These are phyloP conservation scores for Rhododendron mucronatum DNA, from an alignment of 148 eudicot species.

Conservation along the genomic window DNA sequence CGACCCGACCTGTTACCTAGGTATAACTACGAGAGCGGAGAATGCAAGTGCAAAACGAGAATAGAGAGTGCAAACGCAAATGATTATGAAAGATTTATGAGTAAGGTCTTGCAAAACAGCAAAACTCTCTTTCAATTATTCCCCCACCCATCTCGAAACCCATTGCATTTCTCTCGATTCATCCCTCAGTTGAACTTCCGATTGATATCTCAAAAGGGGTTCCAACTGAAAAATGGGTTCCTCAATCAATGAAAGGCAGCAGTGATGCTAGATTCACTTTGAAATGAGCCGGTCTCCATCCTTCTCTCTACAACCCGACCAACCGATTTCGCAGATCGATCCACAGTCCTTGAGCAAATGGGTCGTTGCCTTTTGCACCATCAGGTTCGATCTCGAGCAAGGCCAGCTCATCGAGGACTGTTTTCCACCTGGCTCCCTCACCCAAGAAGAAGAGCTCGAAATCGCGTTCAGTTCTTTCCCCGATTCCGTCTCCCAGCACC, in stretches of 20 bases:
- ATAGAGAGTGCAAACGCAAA: too few species aligned
- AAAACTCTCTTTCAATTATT: not conserved
- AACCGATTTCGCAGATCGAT: slow-evolving; percentile 45
- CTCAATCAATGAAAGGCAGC: slow-evolving; percentile 18
- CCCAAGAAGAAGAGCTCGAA: slow-evolving; percentile 79
- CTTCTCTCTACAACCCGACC: slow-evolving; percentile 56
- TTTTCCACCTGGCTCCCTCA: slow-evolving; percentile 63
- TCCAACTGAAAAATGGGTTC: not conserved
- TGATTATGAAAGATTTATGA: too few species aligned
- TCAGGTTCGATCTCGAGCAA: slow-evolving; percentile 92
- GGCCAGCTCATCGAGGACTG: slow-evolving; percentile 96
- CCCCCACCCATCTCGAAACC: not conserved
- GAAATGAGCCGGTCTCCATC: slow-evolving; percentile 87
- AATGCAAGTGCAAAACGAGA: too few species aligned
- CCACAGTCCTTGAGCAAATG: slow-evolving; percentile 55
- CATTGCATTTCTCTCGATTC: not conserved
- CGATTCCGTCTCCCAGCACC: slow-evolving; percentile 88
- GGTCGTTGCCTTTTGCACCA: slow-evolving; percentile 78
- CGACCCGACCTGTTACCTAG: too few species aligned
- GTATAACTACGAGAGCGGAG: too few species aligned
- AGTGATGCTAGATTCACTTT: slow-evolving; percentile 24
- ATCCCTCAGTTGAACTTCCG: not conserved
- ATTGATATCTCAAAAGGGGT: not conserved
- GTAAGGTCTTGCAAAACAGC: too few species aligned
- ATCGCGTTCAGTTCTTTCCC: slow-evolving; percentile 87